Conservation (phyloP, 306 rosid genomes). For the Crotalaria pallida region DNA sequence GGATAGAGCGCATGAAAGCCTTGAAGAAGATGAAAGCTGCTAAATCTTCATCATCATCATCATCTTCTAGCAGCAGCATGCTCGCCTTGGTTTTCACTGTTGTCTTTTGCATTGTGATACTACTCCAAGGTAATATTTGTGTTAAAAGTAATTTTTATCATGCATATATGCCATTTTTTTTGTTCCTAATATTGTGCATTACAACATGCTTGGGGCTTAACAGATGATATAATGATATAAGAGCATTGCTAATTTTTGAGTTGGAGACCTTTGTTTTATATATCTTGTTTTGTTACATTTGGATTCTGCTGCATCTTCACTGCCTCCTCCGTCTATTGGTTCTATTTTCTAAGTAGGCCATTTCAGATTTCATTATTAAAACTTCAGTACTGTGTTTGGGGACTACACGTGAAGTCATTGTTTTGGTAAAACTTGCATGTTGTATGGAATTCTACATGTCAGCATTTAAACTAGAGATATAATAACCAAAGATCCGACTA, state of each 20-base stretch:
- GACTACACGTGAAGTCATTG: background rate
- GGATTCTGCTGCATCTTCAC: background rate
- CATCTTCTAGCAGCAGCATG: conserved; percentile 46
- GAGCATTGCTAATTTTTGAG: background rate
- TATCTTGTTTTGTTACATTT: background rate
- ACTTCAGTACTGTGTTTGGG: background rate
- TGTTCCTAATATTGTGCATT: background rate
- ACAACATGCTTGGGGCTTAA: background rate
- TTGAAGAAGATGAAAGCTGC: conserved; percentile 74
- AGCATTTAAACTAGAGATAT: background rate
- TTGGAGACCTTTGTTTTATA: background rate
- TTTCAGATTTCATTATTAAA: background rate
- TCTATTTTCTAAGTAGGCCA: conserved; percentile 8
- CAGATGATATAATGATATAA: background rate
- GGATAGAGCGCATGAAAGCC: conserved; percentile 72
- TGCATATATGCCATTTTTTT: conserved; percentile 5
- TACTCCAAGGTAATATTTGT: conserved; percentile 65
- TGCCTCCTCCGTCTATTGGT: background rate
- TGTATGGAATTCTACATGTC: background rate
- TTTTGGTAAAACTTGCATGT: background rate
- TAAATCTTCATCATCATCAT: conserved; percentile 40
- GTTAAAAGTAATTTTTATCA: background rate
- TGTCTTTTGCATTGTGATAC: conserved; percentile 69
- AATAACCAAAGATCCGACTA: background rate
- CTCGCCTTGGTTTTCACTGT: conserved; percentile 69